Evolutionary conservation across 2,329 filamentous ascomycete species (phyloP).

Genomic region (Fonsecaea erecta): DNA sequence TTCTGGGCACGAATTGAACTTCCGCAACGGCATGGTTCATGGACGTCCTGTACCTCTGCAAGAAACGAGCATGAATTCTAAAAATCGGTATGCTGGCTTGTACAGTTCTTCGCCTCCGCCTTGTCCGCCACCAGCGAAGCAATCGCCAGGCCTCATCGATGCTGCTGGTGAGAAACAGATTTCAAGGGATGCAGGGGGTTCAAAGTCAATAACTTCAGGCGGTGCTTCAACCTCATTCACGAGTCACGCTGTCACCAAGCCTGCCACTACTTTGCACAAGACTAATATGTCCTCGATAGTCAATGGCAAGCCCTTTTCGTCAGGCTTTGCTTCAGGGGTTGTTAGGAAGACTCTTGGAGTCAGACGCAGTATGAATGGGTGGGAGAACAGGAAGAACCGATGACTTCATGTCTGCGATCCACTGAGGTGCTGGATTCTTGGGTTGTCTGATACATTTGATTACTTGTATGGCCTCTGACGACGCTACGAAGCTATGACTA

Average conservation of each 20-base stretch:
- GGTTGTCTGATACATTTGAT: not conserved
- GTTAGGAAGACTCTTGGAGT: conserved; percentile 49
- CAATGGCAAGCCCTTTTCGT: conserved; percentile 34
- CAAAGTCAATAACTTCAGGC: not conserved
- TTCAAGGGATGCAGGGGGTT: too few relatives aligned
- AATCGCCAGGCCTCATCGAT: not conserved
- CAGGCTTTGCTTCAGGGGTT: conserved; percentile 23
- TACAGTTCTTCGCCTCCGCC: conserved; percentile 35
- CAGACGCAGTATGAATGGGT: conserved; percentile 50
- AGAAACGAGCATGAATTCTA: conserved; percentile 18
- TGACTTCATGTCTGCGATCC: conserved; percentile 2
- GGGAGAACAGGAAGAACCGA: conserved; percentile 40
- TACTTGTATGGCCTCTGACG: not conserved
- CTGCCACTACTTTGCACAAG: conserved; percentile 46
- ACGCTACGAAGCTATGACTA: not conserved
- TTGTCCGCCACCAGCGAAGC: not conserved
- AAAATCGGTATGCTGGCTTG: conserved; percentile 43
- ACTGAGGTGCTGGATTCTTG: not conserved
- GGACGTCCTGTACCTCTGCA: conserved; percentile 21
- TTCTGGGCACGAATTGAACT: conserved; percentile 27
- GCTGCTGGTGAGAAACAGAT: not conserved
- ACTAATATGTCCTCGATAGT: conserved; percentile 37
- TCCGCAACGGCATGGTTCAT: conserved; percentile 15
- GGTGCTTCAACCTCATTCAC: not conserved
- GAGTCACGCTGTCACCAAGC: conserved; percentile 38